Base-by-base conservation (phyloP, 2,329 filamentous ascomycete genomes). In the Xylaria sp. region DNA sequence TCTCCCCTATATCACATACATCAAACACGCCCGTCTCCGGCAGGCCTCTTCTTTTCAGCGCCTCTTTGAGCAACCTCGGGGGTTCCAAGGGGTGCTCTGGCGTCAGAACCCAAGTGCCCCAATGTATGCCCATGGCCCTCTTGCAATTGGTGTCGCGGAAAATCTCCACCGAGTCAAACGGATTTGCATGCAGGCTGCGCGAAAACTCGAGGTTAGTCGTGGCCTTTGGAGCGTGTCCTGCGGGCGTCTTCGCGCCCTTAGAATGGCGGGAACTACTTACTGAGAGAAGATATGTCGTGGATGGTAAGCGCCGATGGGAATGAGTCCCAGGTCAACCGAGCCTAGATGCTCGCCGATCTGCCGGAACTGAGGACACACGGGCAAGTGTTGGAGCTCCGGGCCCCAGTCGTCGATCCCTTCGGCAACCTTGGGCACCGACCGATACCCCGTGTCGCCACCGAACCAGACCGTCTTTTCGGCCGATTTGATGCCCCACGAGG, bases 241-340 rank as follows among this genome's bases (percentile, higher is more conserved):
- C 13, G 23, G 2, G 10, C n/a, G 2, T 15, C 13, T 41, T 8
- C 13, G 8, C 15, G 40, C 38, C 23, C n/a, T 29, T n/a, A 23
- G 17, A 15, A n/a, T 17, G 8, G 15, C 6, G 2, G 8, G 8
- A 11, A 46, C 3, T 3, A 54, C 60, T 44, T 54, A 62, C 60
- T 87, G 80, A 47, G 88, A 92, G 81, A 95, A 93, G 64, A 95
- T 75, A 58, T 75, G 77, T 23, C 91, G 83, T 0, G 90, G 91
- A 61, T 86, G 81, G 76, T 97, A 97, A 1, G 93, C 94, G 54
- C 94, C 94, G 68, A 98, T 97, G 38, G 94, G 94, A 66, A 98
- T 95, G 57, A 97, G 79, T 0, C 94, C 94, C 6, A 98, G 84
- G 74, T 97, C 92, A 71, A 97, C 97, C 0, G 92, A 92, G 0